phyloP scores from a whole-genome alignment of 83 land plant genomes.

The Picea abies region DNA sequence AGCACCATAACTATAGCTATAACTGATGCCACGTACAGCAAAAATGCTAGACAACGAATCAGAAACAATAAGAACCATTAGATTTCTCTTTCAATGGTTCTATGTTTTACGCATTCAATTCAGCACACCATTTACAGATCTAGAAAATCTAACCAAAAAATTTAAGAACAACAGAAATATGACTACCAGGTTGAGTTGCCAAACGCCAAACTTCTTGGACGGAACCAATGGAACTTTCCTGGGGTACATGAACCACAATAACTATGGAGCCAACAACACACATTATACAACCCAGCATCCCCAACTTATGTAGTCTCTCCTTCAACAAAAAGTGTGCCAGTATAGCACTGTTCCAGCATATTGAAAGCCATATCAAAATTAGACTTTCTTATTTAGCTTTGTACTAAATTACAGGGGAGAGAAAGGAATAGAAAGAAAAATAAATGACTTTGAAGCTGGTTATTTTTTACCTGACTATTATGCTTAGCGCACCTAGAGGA shows the following conservation, averaged over 20 bases:
- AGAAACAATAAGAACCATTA: slow-evolving; percentile 14
- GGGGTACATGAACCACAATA: slow-evolving; percentile 78
- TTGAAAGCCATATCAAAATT: background rate
- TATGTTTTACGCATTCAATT: background rate
- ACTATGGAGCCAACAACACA: slow-evolving; percentile 74
- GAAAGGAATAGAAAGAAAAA: background rate
- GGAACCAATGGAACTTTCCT: slow-evolving; percentile 57
- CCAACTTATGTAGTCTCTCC: slow-evolving; percentile 69
- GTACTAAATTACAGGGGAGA: background rate
- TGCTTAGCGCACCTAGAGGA: slow-evolving; percentile 96
- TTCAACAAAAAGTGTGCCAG: slow-evolving; percentile 78
- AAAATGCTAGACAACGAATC: slow-evolving; percentile 48
- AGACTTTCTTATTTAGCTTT: background rate
- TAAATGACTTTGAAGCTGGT: background rate
- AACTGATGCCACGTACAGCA: slow-evolving; percentile 53
- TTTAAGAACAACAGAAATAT: slow-evolving; percentile 5
- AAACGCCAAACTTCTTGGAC: slow-evolving; percentile 61
- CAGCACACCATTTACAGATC: background rate
- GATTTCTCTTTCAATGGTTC: background rate
- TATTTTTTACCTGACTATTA: slow-evolving; percentile 76
- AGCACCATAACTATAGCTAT: slow-evolving; percentile 57
- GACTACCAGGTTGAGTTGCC: slow-evolving; percentile 65
- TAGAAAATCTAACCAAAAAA: slow-evolving; percentile 19
- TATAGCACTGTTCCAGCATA: slow-evolving; percentile 53
- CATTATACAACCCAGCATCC: slow-evolving; percentile 70